Evolutionary conservation across 106 monocot species (phyloP).

Genomic region (Acorus gramineus): DNA sequence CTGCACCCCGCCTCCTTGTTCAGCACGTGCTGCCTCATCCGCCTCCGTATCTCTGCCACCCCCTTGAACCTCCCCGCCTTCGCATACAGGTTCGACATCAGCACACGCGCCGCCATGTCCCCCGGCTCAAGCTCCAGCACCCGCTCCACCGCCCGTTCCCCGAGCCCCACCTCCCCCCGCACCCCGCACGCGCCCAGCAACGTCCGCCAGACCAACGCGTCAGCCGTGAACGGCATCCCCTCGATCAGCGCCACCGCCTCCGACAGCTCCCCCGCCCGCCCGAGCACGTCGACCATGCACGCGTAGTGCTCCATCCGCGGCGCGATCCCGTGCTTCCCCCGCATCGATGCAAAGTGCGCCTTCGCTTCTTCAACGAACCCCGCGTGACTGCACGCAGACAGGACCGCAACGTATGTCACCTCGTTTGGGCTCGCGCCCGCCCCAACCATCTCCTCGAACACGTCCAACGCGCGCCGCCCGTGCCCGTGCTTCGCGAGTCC

Average conservation of each 20-base stretch:
- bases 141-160: constrained; percentile 36
- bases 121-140: constrained; percentile 56
- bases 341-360: constrained; percentile 54
- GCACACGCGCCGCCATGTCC: constrained; percentile 56
- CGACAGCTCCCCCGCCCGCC: constrained; percentile 46
- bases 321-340: constrained; percentile 26
- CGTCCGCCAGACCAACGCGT: constrained; percentile 60
- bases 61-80: constrained; percentile 39
- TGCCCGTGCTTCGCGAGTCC: constrained; percentile 67
- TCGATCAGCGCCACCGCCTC: constrained; percentile 52
- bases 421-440: constrained; percentile 51
- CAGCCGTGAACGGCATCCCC: constrained; percentile 53
- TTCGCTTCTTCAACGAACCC: constrained; percentile 55
- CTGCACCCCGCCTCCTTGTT: constrained; percentile 77
- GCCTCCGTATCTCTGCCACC: constrained; percentile 48
- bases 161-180: constrained; percentile 38
- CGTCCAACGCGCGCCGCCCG: constrained; percentile 32
- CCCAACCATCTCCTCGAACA: constrained; percentile 50
- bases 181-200: constrained; percentile 61
- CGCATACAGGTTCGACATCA: constrained; percentile 80
- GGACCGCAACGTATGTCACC: constrained; percentile 60
- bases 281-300: constrained; percentile 76
- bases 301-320: constrained; percentile 85
- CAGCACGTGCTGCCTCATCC: constrained; percentile 54
- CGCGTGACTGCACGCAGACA: constrained; percentile 76